Base-by-base conservation (phyloP, 1,139 yeast species). In the Suhomyces bokatorum region DNA sequence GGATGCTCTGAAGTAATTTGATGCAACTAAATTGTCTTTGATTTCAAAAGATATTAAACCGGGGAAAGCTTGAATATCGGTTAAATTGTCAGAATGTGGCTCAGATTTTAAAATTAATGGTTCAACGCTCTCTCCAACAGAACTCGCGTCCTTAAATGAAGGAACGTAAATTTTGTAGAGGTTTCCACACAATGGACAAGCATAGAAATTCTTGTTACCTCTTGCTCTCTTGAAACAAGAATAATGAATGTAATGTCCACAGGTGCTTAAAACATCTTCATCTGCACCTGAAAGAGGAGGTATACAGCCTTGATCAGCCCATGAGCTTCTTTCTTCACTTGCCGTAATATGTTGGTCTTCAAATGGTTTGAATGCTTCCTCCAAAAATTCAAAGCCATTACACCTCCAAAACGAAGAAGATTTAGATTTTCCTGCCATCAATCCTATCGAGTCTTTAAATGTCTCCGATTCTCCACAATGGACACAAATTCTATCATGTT, bases 221-320 rank as follows among this genome's bases (percentile, higher is more conserved):
- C 69, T 60, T 60, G 64, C 57, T 57, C 57, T 46, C 24, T 58
- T 62, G 58, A 73, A 80, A 60, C 95, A 86, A 12, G 62, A 56
- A 50, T 66, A 73, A 60, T 85, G 95, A 66, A 85, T 76, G 9
- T 81, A 82, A 62, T 85, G 95, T 17, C 86, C 83, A 66, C 93
- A 85, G 2, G 87, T 81, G 3, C 78, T 68, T 14, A 77, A 66
- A 5, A 80, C 81, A 32, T 66, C 47, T 9, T 64, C 62, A 39
- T 52, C 51, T 6, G 37, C 52, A 6, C 38, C 45, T 20, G 12
- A 20, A 20, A 20, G 24, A 4, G 24, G 24, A 20, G 24, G 24
- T 20, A 20, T 4, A 20, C 24, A 20, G 2, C 24, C 9, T 20
- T 20, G 9, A 20, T 7, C 24, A 6, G 43, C 4, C 74, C 71